phyloP scores from a whole-genome alignment of 2,329 filamentous ascomycete genomes.

The Cladosporium sp. region DNA sequence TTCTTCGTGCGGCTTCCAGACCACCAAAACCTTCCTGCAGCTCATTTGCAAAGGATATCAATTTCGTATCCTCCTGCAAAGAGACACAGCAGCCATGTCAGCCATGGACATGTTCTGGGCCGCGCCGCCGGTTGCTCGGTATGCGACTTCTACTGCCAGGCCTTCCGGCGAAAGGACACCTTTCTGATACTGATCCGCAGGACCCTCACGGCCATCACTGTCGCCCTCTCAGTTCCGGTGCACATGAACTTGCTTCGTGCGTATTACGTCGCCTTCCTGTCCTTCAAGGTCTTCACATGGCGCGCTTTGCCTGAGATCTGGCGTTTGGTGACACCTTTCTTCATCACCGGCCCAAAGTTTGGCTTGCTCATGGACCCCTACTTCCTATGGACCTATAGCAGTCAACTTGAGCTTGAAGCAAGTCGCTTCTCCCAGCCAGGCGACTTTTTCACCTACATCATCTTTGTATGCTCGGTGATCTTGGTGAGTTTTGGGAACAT shows the following conservation, averaged over 20 bases:
- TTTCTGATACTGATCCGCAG: slow-evolving; percentile 54
- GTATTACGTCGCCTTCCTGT: slow-evolving; percentile 53
- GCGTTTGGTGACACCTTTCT: slow-evolving; percentile 55
- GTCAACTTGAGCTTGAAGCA: slow-evolving; percentile 67
- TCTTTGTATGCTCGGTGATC: slow-evolving; percentile 68
- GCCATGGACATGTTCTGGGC: slow-evolving; percentile 50
- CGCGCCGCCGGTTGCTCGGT: slow-evolving; percentile 65
- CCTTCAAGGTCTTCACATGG: slow-evolving; percentile 41
- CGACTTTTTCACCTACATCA: slow-evolving; percentile 75
- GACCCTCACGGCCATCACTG: slow-evolving; percentile 62
- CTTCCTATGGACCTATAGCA: slow-evolving; percentile 74
- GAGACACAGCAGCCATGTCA: slow-evolving; percentile 18
- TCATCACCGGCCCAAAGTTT: slow-evolving; percentile 53
- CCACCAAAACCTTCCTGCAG: not conserved
- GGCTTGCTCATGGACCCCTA: slow-evolving; percentile 69
- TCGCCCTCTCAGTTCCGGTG: slow-evolving; percentile 59
- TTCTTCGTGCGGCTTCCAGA: slow-evolving; percentile 7
- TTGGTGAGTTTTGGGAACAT: slow-evolving; percentile 63
- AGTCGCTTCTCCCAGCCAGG: slow-evolving; percentile 70
- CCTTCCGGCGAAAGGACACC: slow-evolving; percentile 16
- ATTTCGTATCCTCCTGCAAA: not conserved
- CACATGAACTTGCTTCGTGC: slow-evolving; percentile 53
- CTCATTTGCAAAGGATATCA: slow-evolving; percentile 5
- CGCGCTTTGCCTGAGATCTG: slow-evolving; percentile 57
- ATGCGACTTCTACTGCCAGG: slow-evolving; percentile 25